These are phyloP conservation scores for Avena eriantha DNA, from an alignment of 176 grass and related monocot genomes.

Conservation along the genomic window DNA sequence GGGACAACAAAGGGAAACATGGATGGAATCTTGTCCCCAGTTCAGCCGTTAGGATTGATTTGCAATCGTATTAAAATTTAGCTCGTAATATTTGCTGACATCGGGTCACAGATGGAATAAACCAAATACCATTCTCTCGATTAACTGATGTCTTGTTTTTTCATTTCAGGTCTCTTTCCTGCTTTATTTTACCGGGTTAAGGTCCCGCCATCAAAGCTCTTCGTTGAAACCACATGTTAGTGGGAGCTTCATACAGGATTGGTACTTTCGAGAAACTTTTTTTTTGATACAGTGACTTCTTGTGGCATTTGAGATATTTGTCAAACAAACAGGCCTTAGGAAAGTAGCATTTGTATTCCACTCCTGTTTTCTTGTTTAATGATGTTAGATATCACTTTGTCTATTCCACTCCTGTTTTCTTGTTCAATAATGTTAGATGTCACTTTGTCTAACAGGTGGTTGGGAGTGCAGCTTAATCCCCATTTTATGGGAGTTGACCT, in stretches of 20 bases:
- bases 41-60: not conserved
- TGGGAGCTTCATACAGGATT: conserved; percentile 89
- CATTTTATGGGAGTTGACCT: conserved; percentile 96
- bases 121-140: not conserved
- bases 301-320: not conserved
- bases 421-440: not conserved
- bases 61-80: not conserved
- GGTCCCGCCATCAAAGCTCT: conserved; percentile 66
- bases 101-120: not conserved
- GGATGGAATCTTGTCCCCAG: not conserved
- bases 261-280: conserved; percentile 55
- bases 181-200: conserved; percentile 65
- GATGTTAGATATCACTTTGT: conserved; percentile 35
- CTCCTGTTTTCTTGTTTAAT: conserved; percentile 19
- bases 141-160: not conserved
- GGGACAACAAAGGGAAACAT: not conserved
- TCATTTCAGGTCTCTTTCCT: conserved; percentile 69
- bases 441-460: conserved; percentile 79
- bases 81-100: not conserved
- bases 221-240: conserved; percentile 81
- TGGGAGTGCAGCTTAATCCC: conserved; percentile 98
- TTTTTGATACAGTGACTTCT: conserved; percentile 6
- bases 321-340: not conserved
- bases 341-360: not conserved
- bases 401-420: conserved; percentile 14